Base-by-base conservation (phyloP, 2,329 filamentous ascomycete genomes). In the Aotearoamyces nothofagi region DNA sequence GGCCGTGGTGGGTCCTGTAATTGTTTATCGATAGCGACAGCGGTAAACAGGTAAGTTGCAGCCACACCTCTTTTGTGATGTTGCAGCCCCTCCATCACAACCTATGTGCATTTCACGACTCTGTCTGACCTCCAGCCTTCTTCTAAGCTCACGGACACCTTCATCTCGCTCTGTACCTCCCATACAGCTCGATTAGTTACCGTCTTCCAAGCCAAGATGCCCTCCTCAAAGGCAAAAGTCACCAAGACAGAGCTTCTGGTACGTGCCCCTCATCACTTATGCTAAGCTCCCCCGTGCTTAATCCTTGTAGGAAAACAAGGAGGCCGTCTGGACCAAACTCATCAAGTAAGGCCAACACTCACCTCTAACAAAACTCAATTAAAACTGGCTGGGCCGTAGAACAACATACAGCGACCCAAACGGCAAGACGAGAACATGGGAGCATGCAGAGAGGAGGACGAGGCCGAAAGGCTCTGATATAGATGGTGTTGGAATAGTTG, bases 401-500 rank as follows among this genome's bases (percentile, higher is more conserved):
- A 64, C 70, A 37, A 66, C 61, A 17, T 84, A 82, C 49, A 56
- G 58, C 31, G 78, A 82, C 43, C 66, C 70, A 12, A 58, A 63
- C 17, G 70, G 69, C 39, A 54, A 56, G 10, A 49, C 56, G 1
- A 62, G 77, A 29, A 69, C 64, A 16, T 83, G 78, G 78, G 78
- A 84, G 46, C 77, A 72, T 1, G 73, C 73, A 10, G 72, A 80
- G 50, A 68, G 78, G n/a, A 63, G 62, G 16, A 82, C 77, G 0
- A 66, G 77, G 3, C 74, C 76, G 9, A 55, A 58, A 31, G 58
- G 52, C 37, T 60, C 61, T 33, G 66, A 69, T 17, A 72, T 82
- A 30, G 78, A 84, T 42, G 77, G 73, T 29, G 76, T 83, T 9
- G 76, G 76, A 34, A 79, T 84, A 33, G 61, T 80, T 10, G 78